Evolutionary conservation across 116 monocot genomes (phyloP).

Genomic region (Dioscorea cayenensis): DNA sequence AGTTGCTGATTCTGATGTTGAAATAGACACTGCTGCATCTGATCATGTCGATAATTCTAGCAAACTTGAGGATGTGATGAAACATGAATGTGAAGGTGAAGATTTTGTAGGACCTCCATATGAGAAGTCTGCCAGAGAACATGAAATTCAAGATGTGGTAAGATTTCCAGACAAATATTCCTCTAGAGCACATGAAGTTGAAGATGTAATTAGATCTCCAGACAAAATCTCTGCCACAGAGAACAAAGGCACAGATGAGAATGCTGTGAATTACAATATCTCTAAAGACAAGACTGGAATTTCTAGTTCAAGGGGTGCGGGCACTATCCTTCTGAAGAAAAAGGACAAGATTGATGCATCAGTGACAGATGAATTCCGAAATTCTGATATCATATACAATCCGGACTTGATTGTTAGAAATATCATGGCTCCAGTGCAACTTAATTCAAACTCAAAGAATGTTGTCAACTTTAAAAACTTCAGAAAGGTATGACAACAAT

Average conservation of each 20-base stretch:
- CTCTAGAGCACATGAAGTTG: constrained; percentile 12
- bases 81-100: constrained; percentile 17
- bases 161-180: constrained; percentile 1
- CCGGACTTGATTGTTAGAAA: constrained; percentile 61
- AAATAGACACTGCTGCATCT: constrained; percentile 68
- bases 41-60: constrained; percentile 6
- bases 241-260: constrained; percentile 9
- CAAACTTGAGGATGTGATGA: constrained; percentile 20
- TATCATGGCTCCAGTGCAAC: constrained; percentile 2
- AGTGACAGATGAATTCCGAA: constrained; percentile 39
- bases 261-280: neutral
- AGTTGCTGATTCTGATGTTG: constrained; percentile 84
- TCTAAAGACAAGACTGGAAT: neutral
- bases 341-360: constrained; percentile 32
- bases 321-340: constrained; percentile 25
- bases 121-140: constrained; percentile 2
- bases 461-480: constrained; percentile 76
- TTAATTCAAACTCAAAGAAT: constrained; percentile 12
- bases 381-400: constrained; percentile 76
- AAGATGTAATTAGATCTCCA: constrained; percentile 2
- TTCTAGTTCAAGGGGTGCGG: constrained; percentile 10
- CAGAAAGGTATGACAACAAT: constrained; percentile 52
- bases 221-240: constrained; percentile 4
- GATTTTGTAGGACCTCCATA: constrained; percentile 1
- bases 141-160: neutral